Base-by-base conservation (phyloP, 805 yeast species). In the Candida vartiovaarae region DNA sequence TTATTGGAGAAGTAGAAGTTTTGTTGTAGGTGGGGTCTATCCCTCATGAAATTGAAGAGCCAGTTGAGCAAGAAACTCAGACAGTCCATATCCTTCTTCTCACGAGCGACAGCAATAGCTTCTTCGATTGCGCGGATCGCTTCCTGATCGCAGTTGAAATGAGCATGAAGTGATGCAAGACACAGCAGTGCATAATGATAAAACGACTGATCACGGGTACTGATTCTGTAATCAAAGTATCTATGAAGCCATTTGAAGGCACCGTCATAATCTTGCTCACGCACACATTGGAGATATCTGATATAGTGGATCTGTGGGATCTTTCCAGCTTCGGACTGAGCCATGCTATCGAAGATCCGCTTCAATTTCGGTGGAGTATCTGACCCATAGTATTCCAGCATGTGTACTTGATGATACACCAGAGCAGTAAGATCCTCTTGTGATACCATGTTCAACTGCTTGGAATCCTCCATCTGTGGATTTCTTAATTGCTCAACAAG, bases 21-120 rank as follows among this genome's bases (percentile, higher is more conserved):
- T 46, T 74, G 73, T 9, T 67, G 57, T 46, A 80, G 56, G 39
- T 74, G 68, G 0, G 95, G 96, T 53, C 81, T 74, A 45, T 76
- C 75, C 47, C 77, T 78, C 55, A 86, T 70, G 52, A 83, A 85
- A 49, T 81, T 75, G 51, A 80, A 78, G 1, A 87, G 66, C 89
- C 93, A 84, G 8, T 87, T 72, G 40, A 88, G 65, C 11, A 88
- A 72, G 52, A 80, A 80, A 27, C 85, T 82, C 35, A 88, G 68
- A 26, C 95, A 85, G 10, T 72, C 68, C 43, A 76, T 71, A 60
- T 90, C 96, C 48, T 80, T 80, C 53, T 83, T 82, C 54, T 89
- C 96, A 51, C 96, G 68, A 0, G 96, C 96, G 3, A 89, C 88
- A 6, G 84, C 71, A 3, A 88, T 83, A 0, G 96, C 93, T 59